Evolutionary conservation across 2,329 filamentous ascomycete genomes (phyloP), one percentile per base, ranked within the genome.

Genomic region (Dryadomyces quercus-mongolicae): DNA sequence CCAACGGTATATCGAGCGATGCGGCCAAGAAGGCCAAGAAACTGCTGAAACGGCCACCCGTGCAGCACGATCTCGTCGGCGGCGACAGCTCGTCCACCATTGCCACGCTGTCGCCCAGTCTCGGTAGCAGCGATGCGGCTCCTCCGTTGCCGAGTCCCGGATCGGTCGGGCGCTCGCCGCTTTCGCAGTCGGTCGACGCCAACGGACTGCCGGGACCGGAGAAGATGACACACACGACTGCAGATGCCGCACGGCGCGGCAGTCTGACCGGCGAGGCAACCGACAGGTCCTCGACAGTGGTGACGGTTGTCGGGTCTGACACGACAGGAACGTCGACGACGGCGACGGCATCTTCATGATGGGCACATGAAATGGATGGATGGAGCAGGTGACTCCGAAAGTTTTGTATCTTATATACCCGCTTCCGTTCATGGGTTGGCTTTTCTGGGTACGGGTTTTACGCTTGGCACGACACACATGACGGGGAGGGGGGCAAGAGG

Each of bases 1-100:
- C 10, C 16, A 48, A 42, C 21, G 43, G 36, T 1, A 20, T 20
- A 3, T 22, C 34, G 3, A 34, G 74, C 73, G 9, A 48, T 73
- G 9, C 21, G 3, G 10, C 46, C 2, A 54, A 52, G 16, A 54
- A 49, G 31, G 20, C 54, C 16, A 55, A 56, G 44, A 48, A 46
- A 44, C 42, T 18, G 18, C 16, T 9, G 42, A 44, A 20, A n/a
- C 42, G 16, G 42, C 16, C 16, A 4, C 16, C 16, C 16, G n/a
- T 44, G n/a, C 12, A n/a, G 15, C 36, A 40, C 1, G 34, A 15
- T 12, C 54, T 31, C 20, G 55, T 51, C 34, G 36, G 48, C 5
- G 48, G 44, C 25, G 55, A 54, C 15, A 53, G 51, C 46, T 52
- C 52, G 4, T 48, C 52, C 21, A 55, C 51, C 13, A 18, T 52